Base-by-base conservation (phyloP, 202 grass and related monocot species). In the Panicum virgatum region DNA sequence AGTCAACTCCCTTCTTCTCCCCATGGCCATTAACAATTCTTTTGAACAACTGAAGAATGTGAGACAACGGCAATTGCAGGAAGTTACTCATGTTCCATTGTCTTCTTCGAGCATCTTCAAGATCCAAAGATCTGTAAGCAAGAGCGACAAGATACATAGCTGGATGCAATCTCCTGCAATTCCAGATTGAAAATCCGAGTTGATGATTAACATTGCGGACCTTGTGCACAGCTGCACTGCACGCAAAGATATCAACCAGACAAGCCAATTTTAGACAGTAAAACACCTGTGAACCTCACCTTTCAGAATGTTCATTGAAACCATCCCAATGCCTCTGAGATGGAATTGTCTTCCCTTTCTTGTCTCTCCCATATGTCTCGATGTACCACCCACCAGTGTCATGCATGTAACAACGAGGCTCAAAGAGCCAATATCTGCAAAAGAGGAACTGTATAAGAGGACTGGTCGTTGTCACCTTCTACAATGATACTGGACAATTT, bases 381-480 rank as follows among this genome's bases (percentile, higher is more conserved):
- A 98, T 80, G 42, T 98, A 98, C 96, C 96, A 98, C 42, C 96
- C 96, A 85, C 96, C 96, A 80, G 92, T 78, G 29, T 95, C 96
- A 90, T 98, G 96, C 88, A 91, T 88, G 52, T 84, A 88, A 79
- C 88, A 98, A 72, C 96, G 92, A 62, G 96, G 92, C 85, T 93
- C 92, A 95, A 98, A 98, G 54, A 98, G 76, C 96, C 96, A 98
- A 90, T 88, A 98, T 80, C 96, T 98, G 78, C 18, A 85, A 87
- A 77, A 29, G 20, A 81, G 47, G 9, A 82, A 71, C 27, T 62
- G 44, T 56, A 77, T 57, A 87, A 78, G 76, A 66, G 52, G 38
- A 51, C n/a, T 61, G 58, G 19, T 62, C 45, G 32, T 23, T 81
- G 27, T 43, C 4, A 57, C 12, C 25, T 37, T 73, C 56, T 58